These are phyloP conservation scores for Hypoxylon sp. DNA, from an alignment of 2,329 filamentous ascomycete species.

Conservation along the genomic window DNA sequence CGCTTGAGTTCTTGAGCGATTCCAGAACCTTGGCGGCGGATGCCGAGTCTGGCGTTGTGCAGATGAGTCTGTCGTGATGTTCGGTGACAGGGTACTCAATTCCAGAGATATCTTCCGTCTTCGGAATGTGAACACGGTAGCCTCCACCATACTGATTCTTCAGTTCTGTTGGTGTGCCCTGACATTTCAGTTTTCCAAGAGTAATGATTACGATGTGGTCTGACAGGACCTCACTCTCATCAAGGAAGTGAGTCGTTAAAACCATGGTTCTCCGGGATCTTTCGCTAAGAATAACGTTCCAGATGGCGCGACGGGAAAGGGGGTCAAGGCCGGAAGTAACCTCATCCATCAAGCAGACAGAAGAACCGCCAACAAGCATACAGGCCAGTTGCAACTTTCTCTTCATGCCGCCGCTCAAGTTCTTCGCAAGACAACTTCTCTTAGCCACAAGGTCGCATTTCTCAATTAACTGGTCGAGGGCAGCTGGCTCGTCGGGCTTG, in stretches of 20 bases:
- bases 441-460: slow-evolving; percentile 78
- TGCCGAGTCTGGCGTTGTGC: slow-evolving; percentile 68
- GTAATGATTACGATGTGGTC: slow-evolving; percentile 51
- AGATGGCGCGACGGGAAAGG: slow-evolving; percentile 67
- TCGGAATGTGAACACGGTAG: slow-evolving; percentile 53
- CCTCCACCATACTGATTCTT: slow-evolving; percentile 53
- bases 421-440: slow-evolving; percentile 71
- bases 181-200: slow-evolving; percentile 50
- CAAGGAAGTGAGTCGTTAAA: slow-evolving; percentile 52
- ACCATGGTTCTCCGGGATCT: slow-evolving; percentile 50
- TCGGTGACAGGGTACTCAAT: slow-evolving; percentile 46
- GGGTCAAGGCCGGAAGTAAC: slow-evolving; percentile 82
- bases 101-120: slow-evolving; percentile 43
- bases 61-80: slow-evolving; percentile 68
- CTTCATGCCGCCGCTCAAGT: slow-evolving; percentile 82
- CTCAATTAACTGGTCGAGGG: slow-evolving; percentile 67
- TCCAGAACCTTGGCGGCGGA: slow-evolving; percentile 69
- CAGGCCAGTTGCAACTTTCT: slow-evolving; percentile 82
- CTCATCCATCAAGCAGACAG: slow-evolving; percentile 79
- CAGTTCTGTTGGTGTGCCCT: slow-evolving; percentile 52
- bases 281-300: slow-evolving; percentile 51
- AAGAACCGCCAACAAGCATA: slow-evolving; percentile 83
- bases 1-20: slow-evolving; percentile 66
- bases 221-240: slow-evolving; percentile 50
- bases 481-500: slow-evolving; percentile 61